phyloP scores from a whole-genome alignment of 805 yeast species.

The Isabelozyma heimii region DNA sequence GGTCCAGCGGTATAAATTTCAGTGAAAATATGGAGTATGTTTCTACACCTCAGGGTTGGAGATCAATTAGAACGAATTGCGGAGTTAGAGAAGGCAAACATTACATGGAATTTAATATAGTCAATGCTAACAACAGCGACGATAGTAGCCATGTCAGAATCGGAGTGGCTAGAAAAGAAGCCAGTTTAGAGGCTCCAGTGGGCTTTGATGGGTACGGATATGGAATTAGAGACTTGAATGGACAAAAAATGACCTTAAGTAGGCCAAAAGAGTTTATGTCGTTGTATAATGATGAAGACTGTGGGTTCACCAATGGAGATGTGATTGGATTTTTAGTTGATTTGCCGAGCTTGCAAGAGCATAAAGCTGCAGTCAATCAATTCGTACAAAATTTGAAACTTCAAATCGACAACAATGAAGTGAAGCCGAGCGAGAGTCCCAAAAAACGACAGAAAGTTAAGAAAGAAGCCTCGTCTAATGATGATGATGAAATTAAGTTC shows the following conservation, averaged over 20 bases:
- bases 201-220: conserved; percentile 95
- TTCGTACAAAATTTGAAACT: conserved; percentile 18
- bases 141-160: conserved; percentile 63
- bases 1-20: conserved; percentile 53
- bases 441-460: conserved; percentile 8
- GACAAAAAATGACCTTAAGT: conserved; percentile 74
- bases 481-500: conserved; percentile 12
- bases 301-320: conserved; percentile 71
- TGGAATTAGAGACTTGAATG: conserved; percentile 77
- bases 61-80: conserved; percentile 71
- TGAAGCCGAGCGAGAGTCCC: conserved; percentile 9
- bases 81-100: conserved; percentile 75
- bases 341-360: conserved; percentile 56
- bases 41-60: conserved; percentile 72
- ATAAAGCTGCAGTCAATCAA: conserved; percentile 37
- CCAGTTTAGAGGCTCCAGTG: conserved; percentile 89
- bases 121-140: conserved; percentile 34
- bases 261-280: conserved; percentile 58
- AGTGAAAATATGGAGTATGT: conserved; percentile 35
- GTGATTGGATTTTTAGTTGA: conserved; percentile 73
- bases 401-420: conserved; percentile 2
- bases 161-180: conserved; percentile 84
- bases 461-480: conserved; percentile 8
- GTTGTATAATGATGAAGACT: conserved; percentile 4
- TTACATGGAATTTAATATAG: conserved; percentile 73